phyloP scores from a whole-genome alignment of 108 stramenopile genomes.

The Pseudonitzschia pungens region DNA sequence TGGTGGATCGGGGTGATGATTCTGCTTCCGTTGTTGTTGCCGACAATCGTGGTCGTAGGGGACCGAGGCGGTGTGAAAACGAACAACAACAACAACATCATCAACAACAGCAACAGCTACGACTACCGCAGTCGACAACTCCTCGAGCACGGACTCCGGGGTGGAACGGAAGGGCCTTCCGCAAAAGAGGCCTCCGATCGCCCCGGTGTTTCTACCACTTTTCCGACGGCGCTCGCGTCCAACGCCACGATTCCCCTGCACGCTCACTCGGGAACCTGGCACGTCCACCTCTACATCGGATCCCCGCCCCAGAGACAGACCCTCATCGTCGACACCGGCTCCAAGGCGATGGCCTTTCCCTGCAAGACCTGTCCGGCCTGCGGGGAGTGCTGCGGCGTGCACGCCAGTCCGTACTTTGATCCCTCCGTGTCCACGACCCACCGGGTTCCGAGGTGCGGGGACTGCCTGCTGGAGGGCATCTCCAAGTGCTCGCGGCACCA shows the following conservation, averaged over 20 bases:
- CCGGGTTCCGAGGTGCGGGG: constrained; percentile 18
- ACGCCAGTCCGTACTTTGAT: constrained; percentile 47
- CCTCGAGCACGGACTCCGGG: not conserved
- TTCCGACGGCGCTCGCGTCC: not conserved
- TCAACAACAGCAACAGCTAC: not conserved
- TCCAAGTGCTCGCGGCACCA: constrained; percentile 26
- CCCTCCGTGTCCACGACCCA: constrained; percentile 32
- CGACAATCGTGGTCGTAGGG: not conserved
- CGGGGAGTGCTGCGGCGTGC: constrained; percentile 54
- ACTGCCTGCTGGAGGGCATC: constrained; percentile 30
- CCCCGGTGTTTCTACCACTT: not conserved
- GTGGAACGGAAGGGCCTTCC: not conserved
- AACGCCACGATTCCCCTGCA: constrained; percentile 56
- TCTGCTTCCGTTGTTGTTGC: not conserved
- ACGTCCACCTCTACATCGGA: constrained; percentile 87
- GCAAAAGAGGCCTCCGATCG: not conserved
- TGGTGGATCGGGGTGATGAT: not conserved
- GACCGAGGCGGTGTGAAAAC: not conserved
- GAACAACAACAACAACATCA: not conserved
- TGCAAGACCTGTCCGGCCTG: constrained; percentile 71
- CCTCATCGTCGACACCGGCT: constrained; percentile 95
- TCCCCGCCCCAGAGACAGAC: constrained; percentile 92
- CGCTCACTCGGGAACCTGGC: constrained; percentile 82
- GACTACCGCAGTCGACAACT: not conserved
- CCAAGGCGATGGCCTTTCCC: constrained; percentile 87